phyloP scores from a whole-genome alignment of 345 rosid genomes.

The Bruguiera sexangula region DNA sequence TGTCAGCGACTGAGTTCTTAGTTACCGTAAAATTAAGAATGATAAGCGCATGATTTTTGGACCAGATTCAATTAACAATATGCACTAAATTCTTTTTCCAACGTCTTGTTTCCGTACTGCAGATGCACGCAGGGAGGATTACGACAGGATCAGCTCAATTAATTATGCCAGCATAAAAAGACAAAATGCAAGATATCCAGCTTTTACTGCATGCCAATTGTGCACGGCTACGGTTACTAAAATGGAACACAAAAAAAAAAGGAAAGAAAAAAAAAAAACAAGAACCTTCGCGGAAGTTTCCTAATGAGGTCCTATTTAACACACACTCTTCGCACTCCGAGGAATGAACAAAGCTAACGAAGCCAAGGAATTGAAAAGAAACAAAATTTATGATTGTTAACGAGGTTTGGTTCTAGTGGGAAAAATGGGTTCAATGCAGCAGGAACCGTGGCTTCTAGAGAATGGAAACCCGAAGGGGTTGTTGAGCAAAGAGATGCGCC shows the following conservation, averaged over 20 bases:
- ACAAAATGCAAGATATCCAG: too few species aligned
- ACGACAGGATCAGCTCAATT: too few species aligned
- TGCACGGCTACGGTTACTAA: too few species aligned
- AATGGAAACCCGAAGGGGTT: slow-evolving; percentile 48
- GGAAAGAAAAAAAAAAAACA: neutral
- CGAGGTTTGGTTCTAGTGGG: neutral
- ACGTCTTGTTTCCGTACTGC: too few species aligned
- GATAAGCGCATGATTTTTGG: too few species aligned
- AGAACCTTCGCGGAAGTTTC: neutral
- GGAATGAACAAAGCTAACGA: neutral
- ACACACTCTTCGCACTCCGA: neutral
- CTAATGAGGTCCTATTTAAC: neutral
- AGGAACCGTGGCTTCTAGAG: slow-evolving; percentile 51
- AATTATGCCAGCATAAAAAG: too few species aligned
- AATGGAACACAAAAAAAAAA: neutral
- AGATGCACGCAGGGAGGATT: too few species aligned
- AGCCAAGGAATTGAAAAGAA: neutral
- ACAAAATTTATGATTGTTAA: neutral
- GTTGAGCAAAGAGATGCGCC: slow-evolving; percentile 51
- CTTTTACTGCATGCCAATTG: too few species aligned
- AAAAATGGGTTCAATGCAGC: slow-evolving; percentile 32
- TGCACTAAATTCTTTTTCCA: too few species aligned
- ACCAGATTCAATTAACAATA: too few species aligned
- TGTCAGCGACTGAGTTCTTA: too few species aligned
- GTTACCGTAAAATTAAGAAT: too few species aligned